Percentiles rank a stretch among this genome's conserved stretches.
phyloP scores from a whole-genome alignment of 1,139 yeast species.

The Lizanozyma gosingica region DNA sequence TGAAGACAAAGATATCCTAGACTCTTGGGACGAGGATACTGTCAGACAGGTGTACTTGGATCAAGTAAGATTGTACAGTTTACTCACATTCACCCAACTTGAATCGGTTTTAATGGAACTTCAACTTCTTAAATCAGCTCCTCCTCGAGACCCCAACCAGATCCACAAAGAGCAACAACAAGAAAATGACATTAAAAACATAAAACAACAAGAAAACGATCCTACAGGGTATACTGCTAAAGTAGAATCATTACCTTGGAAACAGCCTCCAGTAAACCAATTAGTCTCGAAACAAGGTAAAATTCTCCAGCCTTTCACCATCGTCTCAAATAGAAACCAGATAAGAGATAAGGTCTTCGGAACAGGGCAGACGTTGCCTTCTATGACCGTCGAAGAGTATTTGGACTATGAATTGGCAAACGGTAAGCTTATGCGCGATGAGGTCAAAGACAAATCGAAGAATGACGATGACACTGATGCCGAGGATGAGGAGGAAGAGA shows the following conservation, averaged over 20 bases:
- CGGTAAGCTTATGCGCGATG: conserved; percentile 66
- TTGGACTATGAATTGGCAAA: conserved; percentile 76
- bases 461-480: conserved; percentile 24
- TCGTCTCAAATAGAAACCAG: conserved; percentile 53
- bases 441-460: conserved; percentile 20
- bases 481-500: conserved; percentile 45
- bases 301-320: conserved; percentile 76
- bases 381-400: conserved; percentile 91
- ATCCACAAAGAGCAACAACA: conserved; percentile 10
- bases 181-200: conserved; percentile 5
- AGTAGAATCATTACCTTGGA: conserved; percentile 34
- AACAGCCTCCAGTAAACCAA: conserved; percentile 15
- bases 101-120: conserved; percentile 50
- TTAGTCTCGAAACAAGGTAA: conserved; percentile 62
- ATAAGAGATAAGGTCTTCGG: conserved; percentile 66
- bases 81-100: conserved; percentile 46
- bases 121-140: conserved; percentile 32
- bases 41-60: conserved; percentile 46
- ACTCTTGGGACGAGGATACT: conserved; percentile 50
- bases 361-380: conserved; percentile 87
- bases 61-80: conserved; percentile 43
- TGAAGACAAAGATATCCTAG: conserved; percentile 21
- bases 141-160: conserved; percentile 22
- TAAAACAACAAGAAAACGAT: conserved; percentile 10
- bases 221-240: conserved; percentile 45